Conservation (phyloP, 2,329 filamentous ascomycete genomes). For the Ascochyta lentis region DNA sequence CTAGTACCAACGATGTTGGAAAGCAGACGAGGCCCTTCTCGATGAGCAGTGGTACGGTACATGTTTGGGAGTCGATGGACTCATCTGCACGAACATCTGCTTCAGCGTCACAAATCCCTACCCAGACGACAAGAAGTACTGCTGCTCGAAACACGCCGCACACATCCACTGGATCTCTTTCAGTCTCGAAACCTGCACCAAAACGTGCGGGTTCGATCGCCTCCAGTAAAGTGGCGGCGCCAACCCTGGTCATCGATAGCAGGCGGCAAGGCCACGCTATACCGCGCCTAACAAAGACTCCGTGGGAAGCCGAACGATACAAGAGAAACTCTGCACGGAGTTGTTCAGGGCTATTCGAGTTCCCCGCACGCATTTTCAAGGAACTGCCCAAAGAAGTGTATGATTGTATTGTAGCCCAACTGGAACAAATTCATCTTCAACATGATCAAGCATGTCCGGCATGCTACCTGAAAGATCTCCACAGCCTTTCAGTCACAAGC, state of each 20-base stretch:
- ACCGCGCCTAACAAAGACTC: slow-evolving; percentile 42
- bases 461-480: slow-evolving; percentile 62
- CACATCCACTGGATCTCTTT: neutral
- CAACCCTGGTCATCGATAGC: neutral
- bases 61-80: neutral
- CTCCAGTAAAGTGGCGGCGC: slow-evolving; percentile 4
- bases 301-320: slow-evolving; percentile 49
- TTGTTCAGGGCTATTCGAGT: slow-evolving; percentile 21
- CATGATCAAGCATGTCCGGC: slow-evolving; percentile 54
- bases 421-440: slow-evolving; percentile 54
- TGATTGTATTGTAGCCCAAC: slow-evolving; percentile 60
- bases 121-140: neutral
- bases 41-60: neutral
- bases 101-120: neutral
- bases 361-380: slow-evolving; percentile 50
- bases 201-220: slow-evolving; percentile 1
- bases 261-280: slow-evolving; percentile 17
- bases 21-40: neutral
- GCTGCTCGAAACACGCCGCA: neutral
- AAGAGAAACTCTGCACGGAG: slow-evolving; percentile 43
- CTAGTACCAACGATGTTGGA: neutral
- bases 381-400: slow-evolving; percentile 62
- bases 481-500: slow-evolving; percentile 60
- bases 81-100: neutral
- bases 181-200: neutral